phyloP scores from a whole-genome alignment of 768 basidiomycete species.

The Boletellus ananiceps region DNA sequence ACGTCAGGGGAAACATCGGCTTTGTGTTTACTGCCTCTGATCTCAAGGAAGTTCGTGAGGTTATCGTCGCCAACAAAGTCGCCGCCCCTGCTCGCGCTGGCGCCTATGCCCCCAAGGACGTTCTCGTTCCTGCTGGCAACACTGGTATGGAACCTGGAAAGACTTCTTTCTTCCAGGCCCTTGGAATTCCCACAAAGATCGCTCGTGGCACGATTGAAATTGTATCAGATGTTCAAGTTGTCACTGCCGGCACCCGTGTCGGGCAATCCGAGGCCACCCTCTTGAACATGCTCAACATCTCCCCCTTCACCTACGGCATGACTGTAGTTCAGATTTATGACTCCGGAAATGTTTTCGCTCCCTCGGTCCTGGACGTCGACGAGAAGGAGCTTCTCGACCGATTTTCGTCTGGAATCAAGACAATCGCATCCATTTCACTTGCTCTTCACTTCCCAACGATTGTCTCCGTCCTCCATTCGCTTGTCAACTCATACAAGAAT shows the following conservation, averaged over 20 bases:
- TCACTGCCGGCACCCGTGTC: conserved; percentile 87
- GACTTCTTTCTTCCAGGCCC: conserved; percentile 99
- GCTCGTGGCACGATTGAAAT: conserved; percentile 99
- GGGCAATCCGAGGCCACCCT: conserved; percentile 96
- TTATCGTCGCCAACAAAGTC: conserved; percentile 96
- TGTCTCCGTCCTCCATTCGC: conserved; percentile 88
- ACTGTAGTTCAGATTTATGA: conserved; percentile 96
- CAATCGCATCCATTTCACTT: conserved; percentile 92
- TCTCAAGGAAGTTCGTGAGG: conserved; percentile 90
- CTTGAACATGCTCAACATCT: conserved; percentile 99
- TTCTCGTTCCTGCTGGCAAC: conserved; percentile 90
- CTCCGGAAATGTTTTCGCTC: conserved; percentile 86
- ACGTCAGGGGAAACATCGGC: conserved; percentile 96
- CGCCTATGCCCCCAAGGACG: conserved; percentile 90
- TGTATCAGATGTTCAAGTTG: conserved; percentile 93
- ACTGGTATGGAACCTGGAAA: conserved; percentile 99
- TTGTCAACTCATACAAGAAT: conserved; percentile 99
- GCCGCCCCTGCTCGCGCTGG: conserved; percentile 98
- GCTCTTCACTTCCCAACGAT: conserved; percentile 95
- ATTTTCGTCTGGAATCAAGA: conserved; percentile 92
- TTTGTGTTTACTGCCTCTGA: conserved; percentile 95
- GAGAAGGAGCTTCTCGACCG: conserved; percentile 88
- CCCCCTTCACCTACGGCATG: conserved; percentile 99
- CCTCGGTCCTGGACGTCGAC: conserved; percentile 87
- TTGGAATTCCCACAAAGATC: conserved; percentile 99